Conservation (phyloP, 306 rosid genomes). For the Hylodesmum podocarpum region DNA sequence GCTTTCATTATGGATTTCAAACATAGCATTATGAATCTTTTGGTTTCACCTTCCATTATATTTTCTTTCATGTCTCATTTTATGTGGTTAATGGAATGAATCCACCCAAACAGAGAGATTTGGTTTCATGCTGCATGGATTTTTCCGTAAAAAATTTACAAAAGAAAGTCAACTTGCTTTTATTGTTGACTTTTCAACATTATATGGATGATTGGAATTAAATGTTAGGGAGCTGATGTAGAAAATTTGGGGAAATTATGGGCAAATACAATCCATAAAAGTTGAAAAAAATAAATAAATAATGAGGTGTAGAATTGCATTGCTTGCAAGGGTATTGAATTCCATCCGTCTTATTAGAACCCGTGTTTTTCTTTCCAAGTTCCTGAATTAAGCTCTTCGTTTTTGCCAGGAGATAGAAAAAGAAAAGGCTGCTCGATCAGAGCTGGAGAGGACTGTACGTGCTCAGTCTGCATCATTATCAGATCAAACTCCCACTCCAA, state of each 20-base stretch:
- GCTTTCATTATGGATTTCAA: slow-evolving; percentile 29
- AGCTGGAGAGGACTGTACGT: slow-evolving; percentile 75
- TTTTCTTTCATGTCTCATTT: slow-evolving; percentile 7
- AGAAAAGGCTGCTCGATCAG: slow-evolving; percentile 89
- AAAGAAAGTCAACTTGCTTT: slow-evolving; percentile 33
- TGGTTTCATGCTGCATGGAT: slow-evolving; percentile 4
- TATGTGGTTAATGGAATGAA: slow-evolving; percentile 16
- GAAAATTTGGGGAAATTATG: slow-evolving; percentile 17
- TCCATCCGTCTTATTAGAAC: slow-evolving; percentile 14
- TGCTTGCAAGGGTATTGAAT: slow-evolving; percentile 11
- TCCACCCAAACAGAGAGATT: neutral
- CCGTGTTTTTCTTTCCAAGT: slow-evolving; percentile 15
- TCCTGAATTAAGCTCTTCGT: slow-evolving; percentile 32
- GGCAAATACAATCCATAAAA: slow-evolving; percentile 23
- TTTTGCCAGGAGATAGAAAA: slow-evolving; percentile 80
- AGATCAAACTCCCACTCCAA: slow-evolving; percentile 55
- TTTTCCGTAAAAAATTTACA: slow-evolving; percentile 8
- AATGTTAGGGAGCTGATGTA: slow-evolving; percentile 18
- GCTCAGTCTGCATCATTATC: slow-evolving; percentile 50
- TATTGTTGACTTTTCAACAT: slow-evolving; percentile 11
- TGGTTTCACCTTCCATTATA: slow-evolving; percentile 5
- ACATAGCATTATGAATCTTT: slow-evolving; percentile 14
- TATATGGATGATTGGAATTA: slow-evolving; percentile 7
- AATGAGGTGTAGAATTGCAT: slow-evolving; percentile 1
- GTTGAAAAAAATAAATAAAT: neutral